Evolutionary conservation across 305 asterid genomes (phyloP).

Genomic region (Fraxinus greggii): DNA sequence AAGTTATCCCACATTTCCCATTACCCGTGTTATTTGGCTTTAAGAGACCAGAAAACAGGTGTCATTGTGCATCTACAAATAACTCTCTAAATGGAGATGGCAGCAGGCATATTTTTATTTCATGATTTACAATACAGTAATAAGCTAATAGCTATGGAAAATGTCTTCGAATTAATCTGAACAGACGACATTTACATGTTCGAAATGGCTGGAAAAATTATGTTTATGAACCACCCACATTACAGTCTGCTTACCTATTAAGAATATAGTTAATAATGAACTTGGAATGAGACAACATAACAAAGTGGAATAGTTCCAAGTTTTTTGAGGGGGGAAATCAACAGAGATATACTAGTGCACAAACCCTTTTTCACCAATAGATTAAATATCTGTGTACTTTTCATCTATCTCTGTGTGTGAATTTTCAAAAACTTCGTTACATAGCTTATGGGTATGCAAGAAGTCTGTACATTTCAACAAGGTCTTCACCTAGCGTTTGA

Average conservation of each 20-base stretch:
- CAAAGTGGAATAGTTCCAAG: neutral
- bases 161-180: neutral
- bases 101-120: neutral
- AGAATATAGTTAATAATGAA: neutral
- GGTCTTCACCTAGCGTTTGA: neutral
- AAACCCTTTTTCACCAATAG: neutral
- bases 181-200: neutral
- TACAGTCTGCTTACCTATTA: neutral
- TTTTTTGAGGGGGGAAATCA: neutral
- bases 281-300: neutral
- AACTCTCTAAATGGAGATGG: neutral
- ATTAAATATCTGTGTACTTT: neutral
- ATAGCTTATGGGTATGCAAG: neutral
- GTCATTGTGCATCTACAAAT: neutral
- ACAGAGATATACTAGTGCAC: neutral
- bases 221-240: neutral
- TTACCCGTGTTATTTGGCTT: neutral
- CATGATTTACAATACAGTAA: neutral
- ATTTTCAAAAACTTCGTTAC: neutral
- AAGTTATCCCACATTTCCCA: constrained; percentile 1
- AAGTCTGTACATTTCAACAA: neutral
- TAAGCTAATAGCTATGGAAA: neutral
- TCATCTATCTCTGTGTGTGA: neutral
- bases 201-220: neutral
- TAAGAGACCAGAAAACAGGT: neutral